Conservation (phyloP, 1,139 yeast genomes). For the Lodderomyces jiufengensis region DNA sequence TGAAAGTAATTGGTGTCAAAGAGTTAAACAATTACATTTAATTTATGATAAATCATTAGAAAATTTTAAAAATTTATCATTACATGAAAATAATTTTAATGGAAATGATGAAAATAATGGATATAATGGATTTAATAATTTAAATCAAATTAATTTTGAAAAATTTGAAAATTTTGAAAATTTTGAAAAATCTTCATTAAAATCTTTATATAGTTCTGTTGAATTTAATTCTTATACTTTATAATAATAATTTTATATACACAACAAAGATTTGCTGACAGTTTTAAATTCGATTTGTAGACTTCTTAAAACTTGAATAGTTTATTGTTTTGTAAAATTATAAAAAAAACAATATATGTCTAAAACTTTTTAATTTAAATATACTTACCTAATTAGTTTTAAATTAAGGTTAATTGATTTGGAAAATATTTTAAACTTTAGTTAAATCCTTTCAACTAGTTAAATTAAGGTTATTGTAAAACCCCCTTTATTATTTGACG, state of each 20-base stretch:
- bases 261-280: no score
- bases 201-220: slow-evolving; percentile 31
- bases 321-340: no score
- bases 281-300: no score
- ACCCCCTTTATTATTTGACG: no score
- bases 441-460: no score
- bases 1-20: slow-evolving; percentile 62
- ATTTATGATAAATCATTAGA: slow-evolving; percentile 42
- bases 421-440: no score
- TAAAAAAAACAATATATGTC: no score
- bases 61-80: slow-evolving; percentile 23
- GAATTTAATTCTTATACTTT: slow-evolving; percentile 46
- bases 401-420: no score
- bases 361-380: no score
- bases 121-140: not conserved
- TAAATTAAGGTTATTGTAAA: no score
- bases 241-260: slow-evolving; percentile 1
- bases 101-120: slow-evolving; percentile 1
- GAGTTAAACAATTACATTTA: slow-evolving; percentile 56
- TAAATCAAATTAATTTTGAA: not conserved
- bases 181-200: slow-evolving; percentile 15
- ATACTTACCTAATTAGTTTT: no score
- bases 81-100: slow-evolving; percentile 7
- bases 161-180: slow-evolving; percentile 19
- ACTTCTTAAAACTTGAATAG: no score